Evolutionary conservation across 164 flowering plant species (phyloP).

Genomic region (Euptelea pleiosperma): DNA sequence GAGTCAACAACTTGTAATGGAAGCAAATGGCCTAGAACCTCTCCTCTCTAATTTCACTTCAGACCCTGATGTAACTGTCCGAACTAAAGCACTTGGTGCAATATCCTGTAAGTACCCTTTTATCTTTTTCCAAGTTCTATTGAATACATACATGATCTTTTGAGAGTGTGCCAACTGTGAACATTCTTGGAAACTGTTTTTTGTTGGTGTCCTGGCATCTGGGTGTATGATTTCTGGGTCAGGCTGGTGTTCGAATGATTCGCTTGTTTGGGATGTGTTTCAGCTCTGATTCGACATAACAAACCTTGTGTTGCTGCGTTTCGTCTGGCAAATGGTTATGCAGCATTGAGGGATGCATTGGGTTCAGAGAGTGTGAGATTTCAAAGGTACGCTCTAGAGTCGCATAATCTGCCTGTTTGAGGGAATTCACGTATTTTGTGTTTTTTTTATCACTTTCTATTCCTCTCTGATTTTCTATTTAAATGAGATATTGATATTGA

Average conservation of each 20-base stretch:
- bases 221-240: not conserved
- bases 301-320: constrained; percentile 81
- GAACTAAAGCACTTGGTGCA: constrained; percentile 94
- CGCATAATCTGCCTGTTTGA: too few relatives aligned
- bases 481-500: not conserved
- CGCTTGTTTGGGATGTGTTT: constrained; percentile 17
- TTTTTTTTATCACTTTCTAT: too few relatives aligned
- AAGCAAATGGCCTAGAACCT: constrained; percentile 86
- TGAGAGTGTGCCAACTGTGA: too few relatives aligned
- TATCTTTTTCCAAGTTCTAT: too few relatives aligned
- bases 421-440: too few relatives aligned
- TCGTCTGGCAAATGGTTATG: constrained; percentile 91
- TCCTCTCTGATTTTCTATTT: too few relatives aligned
- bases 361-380: constrained; percentile 72
- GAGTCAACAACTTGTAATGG: constrained; percentile 96
- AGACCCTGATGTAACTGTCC: constrained; percentile 70
- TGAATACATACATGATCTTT: too few relatives aligned
- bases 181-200: too few relatives aligned
- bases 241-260: not conserved
- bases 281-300: constrained; percentile 89
- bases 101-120: constrained; percentile 68
- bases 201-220: not conserved
- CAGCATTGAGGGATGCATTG: constrained; percentile 77
- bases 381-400: constrained; percentile 68
- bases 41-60: constrained; percentile 70